Evolutionary conservation across 495 filamentous ascomycete genomes (phyloP), one percentile per base, ranked within the genome.

Genomic region (Hyphodiscus hymeniophilus): DNA sequence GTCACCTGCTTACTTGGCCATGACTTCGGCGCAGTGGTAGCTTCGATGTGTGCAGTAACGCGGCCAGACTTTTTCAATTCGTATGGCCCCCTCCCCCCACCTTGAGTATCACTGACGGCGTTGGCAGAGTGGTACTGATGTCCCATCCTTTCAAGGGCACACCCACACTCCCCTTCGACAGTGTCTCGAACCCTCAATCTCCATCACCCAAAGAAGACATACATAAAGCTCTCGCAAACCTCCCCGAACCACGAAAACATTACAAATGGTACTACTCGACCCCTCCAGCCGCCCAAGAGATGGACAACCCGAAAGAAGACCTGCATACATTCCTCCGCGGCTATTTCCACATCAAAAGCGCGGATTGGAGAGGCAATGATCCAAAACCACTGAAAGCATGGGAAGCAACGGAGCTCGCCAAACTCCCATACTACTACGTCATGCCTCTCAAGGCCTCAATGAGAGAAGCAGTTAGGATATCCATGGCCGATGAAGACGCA

Each of bases 261-360:
- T 85, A 85, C 65, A 82, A 80, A 57, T 79, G 72, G 74, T 84
- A 85, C 60, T 84, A 85, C 56, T 80, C 77, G 0, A 79, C 74
- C 15, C 45, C 67, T 0, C 42, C 61, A 2, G 80, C 80, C 1
- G 75, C 70, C 23, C n/a, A 32, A 0, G 78, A 85, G 17, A 85
- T 83, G 80, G 66, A 67, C n/a, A 50, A 56, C 13, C 71, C 74
- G 3, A 48, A 59, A 0, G 67, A 75, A 47, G 76, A 77, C 3
- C 64, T 85, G 15, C 65, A 70, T 31, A 57, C 56, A 7, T 85
- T 85, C 47, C 60, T 85, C 23, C 69, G 81, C 3, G 79, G 81
- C 8, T 87, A 85, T 57, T 77, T 85, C 48, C 74, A 84, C 59
- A 63, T 85, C 15, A 87, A 85, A 55, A 79, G 73, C 51, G 82